Percentiles rank a stretch among this genome's conserved stretches.
Conservation (phyloP, 192 early-diverging fungal species). For the Umbelopsis sp. region DNA sequence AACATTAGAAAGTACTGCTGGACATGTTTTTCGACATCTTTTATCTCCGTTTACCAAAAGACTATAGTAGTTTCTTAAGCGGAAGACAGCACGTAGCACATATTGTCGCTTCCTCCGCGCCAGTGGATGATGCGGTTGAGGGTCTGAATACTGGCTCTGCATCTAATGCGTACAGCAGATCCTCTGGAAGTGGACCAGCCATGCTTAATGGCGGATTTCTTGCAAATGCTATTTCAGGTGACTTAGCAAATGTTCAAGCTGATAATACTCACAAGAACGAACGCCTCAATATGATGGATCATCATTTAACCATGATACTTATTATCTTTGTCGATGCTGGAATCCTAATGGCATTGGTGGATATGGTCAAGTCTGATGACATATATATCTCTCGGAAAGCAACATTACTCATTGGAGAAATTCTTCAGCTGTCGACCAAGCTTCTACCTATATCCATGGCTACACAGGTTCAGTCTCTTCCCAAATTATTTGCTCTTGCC, state of each 20-base stretch:
- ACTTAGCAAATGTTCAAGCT: not conserved
- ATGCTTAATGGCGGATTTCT: conserved; percentile 9
- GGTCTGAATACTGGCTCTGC: not conserved
- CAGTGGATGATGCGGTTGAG: not conserved
- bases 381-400: conserved; percentile 63
- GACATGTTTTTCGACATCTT: conserved; percentile 85
- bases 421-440: conserved; percentile 69
- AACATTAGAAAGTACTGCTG: conserved; percentile 68
- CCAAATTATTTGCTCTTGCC: conserved; percentile 72
- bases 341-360: conserved; percentile 63
- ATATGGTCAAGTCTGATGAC: conserved; percentile 64
- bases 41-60: conserved; percentile 65
- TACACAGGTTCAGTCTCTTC: conserved; percentile 64
- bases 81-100: conserved; percentile 40
- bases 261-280: conserved; percentile 27
- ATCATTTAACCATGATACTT: conserved; percentile 70
- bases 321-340: conserved; percentile 79
- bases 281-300: conserved; percentile 63
- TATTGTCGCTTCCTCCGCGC: conserved; percentile 18
- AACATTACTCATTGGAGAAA: conserved; percentile 73
- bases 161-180: not conserved
- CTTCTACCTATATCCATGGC: conserved; percentile 62
- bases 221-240: not conserved
- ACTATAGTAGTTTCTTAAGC: conserved; percentile 47
- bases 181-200: not conserved